These are phyloP conservation scores for Cotoneaster glaucophyllus DNA, from an alignment of 306 rosid genomes.

Conservation along the genomic window DNA sequence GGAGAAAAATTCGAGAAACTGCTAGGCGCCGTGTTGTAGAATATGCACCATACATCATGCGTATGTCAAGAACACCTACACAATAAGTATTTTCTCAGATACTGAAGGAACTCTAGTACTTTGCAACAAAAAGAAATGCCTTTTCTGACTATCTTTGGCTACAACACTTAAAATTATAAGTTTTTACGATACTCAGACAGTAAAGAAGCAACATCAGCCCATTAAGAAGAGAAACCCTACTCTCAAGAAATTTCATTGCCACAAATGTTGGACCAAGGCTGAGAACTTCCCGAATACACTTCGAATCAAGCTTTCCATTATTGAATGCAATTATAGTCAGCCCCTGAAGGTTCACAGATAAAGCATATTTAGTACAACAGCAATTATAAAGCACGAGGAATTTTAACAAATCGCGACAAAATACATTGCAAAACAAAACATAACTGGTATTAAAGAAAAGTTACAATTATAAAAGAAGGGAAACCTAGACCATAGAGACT, in stretches of 20 bases:
- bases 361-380: neutral
- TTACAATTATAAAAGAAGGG: neutral
- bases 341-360: constrained; percentile 41
- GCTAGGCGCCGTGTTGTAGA: constrained; percentile 68
- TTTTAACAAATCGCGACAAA: neutral
- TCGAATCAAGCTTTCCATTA: constrained; percentile 40
- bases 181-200: neutral
- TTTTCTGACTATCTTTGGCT: neutral
- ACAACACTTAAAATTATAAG: neutral
- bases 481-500: neutral
- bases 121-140: neutral
- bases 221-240: constrained; percentile 36
- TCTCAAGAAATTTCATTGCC: constrained; percentile 80
- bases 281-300: constrained; percentile 75
- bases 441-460: neutral
- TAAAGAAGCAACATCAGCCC: neutral
- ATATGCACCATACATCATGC: constrained; percentile 97
- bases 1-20: constrained; percentile 70
- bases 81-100: constrained; percentile 13
- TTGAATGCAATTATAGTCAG: constrained; percentile 82
- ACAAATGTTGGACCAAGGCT: constrained; percentile 94
- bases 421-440: neutral
- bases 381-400: neutral
- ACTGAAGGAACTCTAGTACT: neutral
- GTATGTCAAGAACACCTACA: constrained; percentile 81